Conservation (phyloP, 2,329 filamentous ascomycete genomes). For the Ploettnerulaceae sp. region DNA sequence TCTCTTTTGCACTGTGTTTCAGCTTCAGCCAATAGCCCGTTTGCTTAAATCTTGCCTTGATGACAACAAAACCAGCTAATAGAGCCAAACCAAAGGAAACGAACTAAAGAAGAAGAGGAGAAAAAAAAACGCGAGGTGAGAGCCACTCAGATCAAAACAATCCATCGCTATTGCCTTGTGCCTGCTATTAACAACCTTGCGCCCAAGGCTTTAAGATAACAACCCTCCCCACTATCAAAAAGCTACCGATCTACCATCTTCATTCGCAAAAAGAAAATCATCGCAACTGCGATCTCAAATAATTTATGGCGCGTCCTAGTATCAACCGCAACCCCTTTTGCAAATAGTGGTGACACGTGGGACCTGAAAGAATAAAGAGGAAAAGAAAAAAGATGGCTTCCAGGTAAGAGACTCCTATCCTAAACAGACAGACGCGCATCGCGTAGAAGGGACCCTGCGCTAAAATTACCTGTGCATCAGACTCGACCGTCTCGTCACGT, state of each 20-base stretch:
- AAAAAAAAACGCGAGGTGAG: not conserved
- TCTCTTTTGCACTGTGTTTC: too few species aligned
- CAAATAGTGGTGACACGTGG: constrained; percentile 28
- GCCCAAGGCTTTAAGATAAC: too few species aligned
- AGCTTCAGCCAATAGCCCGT: too few species aligned
- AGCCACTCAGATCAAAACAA: not conserved
- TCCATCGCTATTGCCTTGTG: not conserved
- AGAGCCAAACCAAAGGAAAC: too few species aligned
- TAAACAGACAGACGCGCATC: not conserved
- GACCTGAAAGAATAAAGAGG: not conserved
- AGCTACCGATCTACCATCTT: not conserved
- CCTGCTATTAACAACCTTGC: not conserved
- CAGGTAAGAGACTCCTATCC: constrained; percentile 28
- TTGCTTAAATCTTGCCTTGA: too few species aligned
- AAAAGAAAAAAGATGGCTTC: constrained; percentile 31
- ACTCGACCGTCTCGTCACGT: constrained; percentile 84
- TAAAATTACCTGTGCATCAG: constrained; percentile 41
- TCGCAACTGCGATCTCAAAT: not conserved
- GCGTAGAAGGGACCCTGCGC: constrained; percentile 10
- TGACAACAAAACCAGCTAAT: too few species aligned
- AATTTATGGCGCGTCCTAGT: constrained; percentile 17
- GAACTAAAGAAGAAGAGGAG: too few species aligned
- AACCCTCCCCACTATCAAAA: constrained; percentile 1
- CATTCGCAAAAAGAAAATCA: too few species aligned
- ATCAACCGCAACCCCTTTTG: constrained; percentile 7